Conservation (phyloP, 2,329 filamentous ascomycete species). For the Fusarium sp. region DNA sequence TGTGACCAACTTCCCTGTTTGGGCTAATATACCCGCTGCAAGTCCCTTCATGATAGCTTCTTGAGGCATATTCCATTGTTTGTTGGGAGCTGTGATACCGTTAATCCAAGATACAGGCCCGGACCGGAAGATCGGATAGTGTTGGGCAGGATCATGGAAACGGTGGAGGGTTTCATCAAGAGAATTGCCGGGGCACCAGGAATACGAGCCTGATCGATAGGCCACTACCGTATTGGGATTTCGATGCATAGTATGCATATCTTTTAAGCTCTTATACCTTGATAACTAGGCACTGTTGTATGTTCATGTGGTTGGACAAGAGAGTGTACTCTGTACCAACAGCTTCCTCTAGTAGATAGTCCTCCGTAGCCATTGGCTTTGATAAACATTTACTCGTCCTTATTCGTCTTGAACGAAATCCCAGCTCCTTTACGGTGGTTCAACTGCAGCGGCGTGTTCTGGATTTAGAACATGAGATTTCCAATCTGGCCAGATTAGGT, state of each 20-base stretch:
- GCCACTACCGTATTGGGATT: not conserved
- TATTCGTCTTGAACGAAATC: not conserved
- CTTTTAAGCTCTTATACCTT: not conserved
- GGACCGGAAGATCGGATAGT: not conserved
- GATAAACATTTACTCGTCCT: not conserved
- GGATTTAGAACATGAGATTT: slow-evolving; percentile 19
- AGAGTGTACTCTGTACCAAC: not conserved
- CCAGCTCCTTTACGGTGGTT: slow-evolving; percentile 19
- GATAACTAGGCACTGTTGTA: not conserved
- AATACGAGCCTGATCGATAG: slow-evolving; percentile 1
- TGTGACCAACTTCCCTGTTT: slow-evolving; percentile 17
- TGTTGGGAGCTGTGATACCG: not conserved
- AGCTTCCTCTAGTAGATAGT: not conserved
- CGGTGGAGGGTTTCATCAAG: slow-evolving; percentile 25
- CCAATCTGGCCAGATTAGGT: not conserved
- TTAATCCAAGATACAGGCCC: not conserved
- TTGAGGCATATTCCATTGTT: not conserved
- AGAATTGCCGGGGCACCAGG: slow-evolving; percentile 5
- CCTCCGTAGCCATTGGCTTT: not conserved
- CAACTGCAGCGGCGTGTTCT: slow-evolving; percentile 18
- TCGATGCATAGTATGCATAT: not conserved
- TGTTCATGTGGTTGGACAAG: not conserved
- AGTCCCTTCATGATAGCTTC: not conserved
- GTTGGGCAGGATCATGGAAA: not conserved
- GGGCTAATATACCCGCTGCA: slow-evolving; percentile 20